Evolutionary conservation across 257 asterid genomes (phyloP), one percentile per base, ranked within the genome.

Genomic region (Solanum tacnaense): DNA sequence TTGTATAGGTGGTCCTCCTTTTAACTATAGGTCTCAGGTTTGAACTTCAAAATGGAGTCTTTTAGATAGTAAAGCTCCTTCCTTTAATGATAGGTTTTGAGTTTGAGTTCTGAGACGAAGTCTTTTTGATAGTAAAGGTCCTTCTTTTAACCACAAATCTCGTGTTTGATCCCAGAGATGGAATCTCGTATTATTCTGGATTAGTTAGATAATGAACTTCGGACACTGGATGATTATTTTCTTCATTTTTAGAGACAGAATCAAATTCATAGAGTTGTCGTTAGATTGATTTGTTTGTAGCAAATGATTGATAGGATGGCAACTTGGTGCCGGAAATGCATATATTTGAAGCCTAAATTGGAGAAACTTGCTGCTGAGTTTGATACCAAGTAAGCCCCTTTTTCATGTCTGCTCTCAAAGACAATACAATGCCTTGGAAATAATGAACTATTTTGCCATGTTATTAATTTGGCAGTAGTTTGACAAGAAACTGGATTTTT

Each of bases 241-340:
- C 74, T 27, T 25, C 35, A 75, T 23, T 38, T 23, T 75, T n/a
- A 27, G 29, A 41, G 84, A 76, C 7, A 25, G 5, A 79, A 79
- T 13, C 65, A 27, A 79, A 7, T 79, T 44, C 38, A 44, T 41
- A 13, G 65, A 79, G 38, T 41, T 79, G 84, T 41, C 49, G 23
- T 15, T 25, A 25, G 84, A 79, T 79, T 79, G 84, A 79, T 25
- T 15, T 79, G 38, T 41, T 79, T 79, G 35, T 79, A 25, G 84
- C 84, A 79, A 8, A 79, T 81, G 85, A 49, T 81, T 81, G 41
- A 15, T 90, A 96, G 99, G 99, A 96, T 97, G 99, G 99, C 99
- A 41, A 70, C 92, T 9, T 97, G 99, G 99, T 96, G 98, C 91
- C 95, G 99, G 84, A 97, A 97, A 93, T 97, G 99, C 95, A 96